Evolutionary conservation across 2,329 filamentous ascomycete species (phyloP), one percentile per base, ranked within the genome.

Genomic region (Pseudocercospora macadamiae): DNA sequence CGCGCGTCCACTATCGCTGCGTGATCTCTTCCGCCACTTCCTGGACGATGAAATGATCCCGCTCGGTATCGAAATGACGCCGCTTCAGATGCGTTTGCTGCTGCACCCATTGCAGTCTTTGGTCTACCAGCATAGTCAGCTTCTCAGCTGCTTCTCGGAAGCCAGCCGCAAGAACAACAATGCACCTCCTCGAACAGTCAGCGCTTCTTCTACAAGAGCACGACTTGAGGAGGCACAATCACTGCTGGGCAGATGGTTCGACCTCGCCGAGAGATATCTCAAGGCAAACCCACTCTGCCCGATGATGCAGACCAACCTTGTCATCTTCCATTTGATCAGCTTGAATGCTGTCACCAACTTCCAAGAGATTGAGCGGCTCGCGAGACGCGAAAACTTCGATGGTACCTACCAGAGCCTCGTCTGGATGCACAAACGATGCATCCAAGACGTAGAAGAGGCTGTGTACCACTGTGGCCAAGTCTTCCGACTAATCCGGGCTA

Each of bases 251-350:
- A 83, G 83, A 57, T 91, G 88, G 88, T 87, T 87, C 71, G 81
- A 85, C 60, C 76, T 90, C n/a, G 83, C 84, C 34, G 80, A 83
- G 60, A 73, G 77, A 9, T 81, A 85, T 69, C 74, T 78, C 66
- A 83, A 84, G 68, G 73, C 76, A n/a, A 81, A 86, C 66, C 80
- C 82, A 1, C 73, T 76, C 48, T 89, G 86, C 63, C 74, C 82
- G 14, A 78, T 86, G 63, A 88, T 84, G 68, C 82, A 83, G 66
- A 86, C 84, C 63, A 89, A 87, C 68, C 74, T 90, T 39, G 82
- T 88, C 42, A 81, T 90, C 60, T 90, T 88, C 71, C 88, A 91
- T 66, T 79, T 90, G 39, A 86, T 90, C 69, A 86, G 83, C 49
- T 79, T 91, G 59, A 89, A 89, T 65, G 82, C 85, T 7, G 82